Base-by-base conservation (phyloP, 805 yeast species). In the Metschnikowia dekortorum region DNA sequence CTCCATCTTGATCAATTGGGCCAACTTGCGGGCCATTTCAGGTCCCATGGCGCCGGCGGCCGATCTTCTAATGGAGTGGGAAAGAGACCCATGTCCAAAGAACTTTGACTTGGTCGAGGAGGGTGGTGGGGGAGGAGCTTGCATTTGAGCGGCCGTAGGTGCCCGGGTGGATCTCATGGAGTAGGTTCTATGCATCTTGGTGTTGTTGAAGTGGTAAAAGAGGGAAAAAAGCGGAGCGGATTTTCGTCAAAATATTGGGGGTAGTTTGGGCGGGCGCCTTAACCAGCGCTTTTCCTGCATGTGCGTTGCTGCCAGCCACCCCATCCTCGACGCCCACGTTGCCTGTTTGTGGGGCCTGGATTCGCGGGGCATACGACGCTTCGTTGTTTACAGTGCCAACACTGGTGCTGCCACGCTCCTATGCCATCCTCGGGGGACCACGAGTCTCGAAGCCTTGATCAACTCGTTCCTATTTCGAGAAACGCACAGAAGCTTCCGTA, bases 61-160 rank as follows among this genome's bases (percentile, higher is more conserved):
- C 48, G 81, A 76, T 66, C 81, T 82, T 73, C 91, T 80, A 64
- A 84, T 70, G n/a, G 80, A 66, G 50, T 81, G 78, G 45, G 82
- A 73, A 63, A 80, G 67, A 13, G 81, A 78, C 50, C 91, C 89
- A 70, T 84, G 83, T 65, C 98, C 98, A 65, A 94, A 92, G 76
- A 91, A 92, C 65, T 84, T 84, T 62, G 84, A 81, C 76, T 89
- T 89, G 64, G 97, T 87, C 48, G 96, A 76, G 32, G 97, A 84
- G 39, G 96, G 85, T 58, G 97, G 98, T 44, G 98, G 98, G 49
- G 96, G 92, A 33, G 98, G 97, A 46, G 87, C 80, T 69, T 86
- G 91, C 73, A 92, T 73, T 74, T 92, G 97, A 59, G 96, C 82
- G 53, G 98, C 98, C 51, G 99, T 91, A 55, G 99, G 99, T 37